phyloP scores from a whole-genome alignment of 1,284 basidiomycete genomes.

The Schizophyllum commune region DNA sequence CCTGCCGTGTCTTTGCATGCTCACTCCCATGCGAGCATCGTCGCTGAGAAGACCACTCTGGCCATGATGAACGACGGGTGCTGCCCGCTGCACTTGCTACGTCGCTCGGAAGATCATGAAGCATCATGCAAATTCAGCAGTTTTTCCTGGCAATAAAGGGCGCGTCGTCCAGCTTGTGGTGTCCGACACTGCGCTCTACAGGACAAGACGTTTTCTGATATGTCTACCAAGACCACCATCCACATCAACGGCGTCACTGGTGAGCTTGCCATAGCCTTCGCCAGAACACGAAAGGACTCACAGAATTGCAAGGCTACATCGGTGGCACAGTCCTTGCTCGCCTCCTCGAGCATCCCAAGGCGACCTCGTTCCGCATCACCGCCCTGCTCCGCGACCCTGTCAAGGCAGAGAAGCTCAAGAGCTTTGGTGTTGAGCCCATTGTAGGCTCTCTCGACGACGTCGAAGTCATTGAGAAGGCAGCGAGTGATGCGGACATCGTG shows the following conservation, averaged over 20 bases:
- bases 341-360: slow-evolving; percentile 29
- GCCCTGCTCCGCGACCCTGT: slow-evolving; percentile 31
- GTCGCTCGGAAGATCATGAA: no score
- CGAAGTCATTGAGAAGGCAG: slow-evolving; percentile 20
- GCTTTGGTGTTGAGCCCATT: slow-evolving; percentile 27
- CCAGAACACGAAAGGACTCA: slow-evolving; percentile 1
- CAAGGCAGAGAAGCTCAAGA: slow-evolving; percentile 31
- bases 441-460: slow-evolving; percentile 32
- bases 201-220: not conserved
- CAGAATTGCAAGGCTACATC: not conserved
- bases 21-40: no score
- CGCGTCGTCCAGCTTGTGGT: no score
- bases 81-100: no score
- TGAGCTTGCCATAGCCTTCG: slow-evolving; percentile 2
- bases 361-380: slow-evolving; percentile 27
- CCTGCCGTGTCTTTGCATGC: no score
- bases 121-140: no score
- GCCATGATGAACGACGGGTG: no score
- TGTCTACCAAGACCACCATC: not conserved
- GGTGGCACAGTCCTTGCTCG: slow-evolving; percentile 34
- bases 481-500: slow-evolving; percentile 25
- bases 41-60: no score
- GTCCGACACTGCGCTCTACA: no score
- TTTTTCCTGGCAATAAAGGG: no score
- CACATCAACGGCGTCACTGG: not conserved